A percentile compares a stretch with the other conserved stretches of the same genome.
Evolutionary conservation across 169 alveolate species (phyloP).

Genomic region (Ichthyophthirius multifiliis): DNA sequence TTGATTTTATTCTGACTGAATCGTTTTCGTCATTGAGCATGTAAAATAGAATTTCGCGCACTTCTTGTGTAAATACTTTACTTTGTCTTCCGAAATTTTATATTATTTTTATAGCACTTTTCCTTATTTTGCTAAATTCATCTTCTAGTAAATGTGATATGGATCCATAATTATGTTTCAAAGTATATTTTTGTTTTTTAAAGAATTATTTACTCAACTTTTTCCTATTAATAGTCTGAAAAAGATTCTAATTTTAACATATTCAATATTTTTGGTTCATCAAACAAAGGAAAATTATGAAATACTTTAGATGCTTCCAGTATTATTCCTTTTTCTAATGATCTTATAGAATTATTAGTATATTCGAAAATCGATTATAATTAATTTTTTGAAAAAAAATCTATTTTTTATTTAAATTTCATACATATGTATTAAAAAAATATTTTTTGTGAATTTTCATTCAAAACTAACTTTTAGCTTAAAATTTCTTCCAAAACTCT

Average conservation of each 20-base stretch:
- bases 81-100: background rate
- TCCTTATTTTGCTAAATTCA: background rate
- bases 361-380: no score
- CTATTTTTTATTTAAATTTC: no score
- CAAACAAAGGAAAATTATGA: background rate
- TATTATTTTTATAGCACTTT: background rate
- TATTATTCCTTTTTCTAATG: background rate
- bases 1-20: background rate
- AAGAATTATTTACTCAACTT: background rate
- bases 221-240: slow-evolving; percentile 4
- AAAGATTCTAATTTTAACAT: background rate
- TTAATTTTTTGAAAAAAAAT: no score
- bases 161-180: background rate
- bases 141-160: background rate
- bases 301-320: background rate
- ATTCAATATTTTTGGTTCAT: background rate
- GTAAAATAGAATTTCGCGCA: background rate
- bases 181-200: background rate
- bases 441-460: no score
- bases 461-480: no score
- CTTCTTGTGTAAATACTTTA: background rate
- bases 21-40: slow-evolving; percentile 2
- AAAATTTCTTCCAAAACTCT: no score
- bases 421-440: no score
- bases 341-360: background rate